These are phyloP conservation scores for Geotrichum fermentans DNA, from an alignment of 1,139 yeast species.

Conservation along the genomic window DNA sequence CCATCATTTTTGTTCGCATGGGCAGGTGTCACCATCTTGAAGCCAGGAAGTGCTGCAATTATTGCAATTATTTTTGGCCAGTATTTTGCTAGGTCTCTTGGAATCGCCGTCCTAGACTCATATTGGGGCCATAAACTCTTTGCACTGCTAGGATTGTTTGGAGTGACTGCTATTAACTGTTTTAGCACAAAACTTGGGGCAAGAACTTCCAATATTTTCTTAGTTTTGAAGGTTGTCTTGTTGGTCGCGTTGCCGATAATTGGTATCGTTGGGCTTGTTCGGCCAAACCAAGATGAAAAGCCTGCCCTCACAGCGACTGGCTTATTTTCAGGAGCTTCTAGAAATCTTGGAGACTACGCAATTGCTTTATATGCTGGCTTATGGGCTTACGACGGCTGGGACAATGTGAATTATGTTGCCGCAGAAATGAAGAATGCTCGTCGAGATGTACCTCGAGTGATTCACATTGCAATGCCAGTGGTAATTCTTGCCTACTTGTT, in stretches of 20 bases:
- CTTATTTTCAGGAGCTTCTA: slow-evolving; percentile 33
- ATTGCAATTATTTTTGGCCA: slow-evolving; percentile 42
- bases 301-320: slow-evolving; percentile 26
- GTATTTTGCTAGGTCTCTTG: slow-evolving; percentile 32
- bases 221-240: slow-evolving; percentile 37
- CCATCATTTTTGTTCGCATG: slow-evolving; percentile 41
- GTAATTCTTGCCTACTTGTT: slow-evolving; percentile 39
- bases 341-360: slow-evolving; percentile 36
- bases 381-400: slow-evolving; percentile 48
- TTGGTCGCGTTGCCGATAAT: slow-evolving; percentile 34
- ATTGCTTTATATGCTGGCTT: slow-evolving; percentile 42
- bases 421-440: slow-evolving; percentile 41
- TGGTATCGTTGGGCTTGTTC: slow-evolving; percentile 34
- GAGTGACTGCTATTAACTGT: slow-evolving; percentile 34
- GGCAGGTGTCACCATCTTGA: slow-evolving; percentile 40
- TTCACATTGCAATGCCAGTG: slow-evolving; percentile 41
- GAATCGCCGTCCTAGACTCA: slow-evolving; percentile 25
- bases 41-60: slow-evolving; percentile 43
- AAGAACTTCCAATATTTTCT: slow-evolving; percentile 36
- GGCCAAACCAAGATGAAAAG: slow-evolving; percentile 28
- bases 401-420: slow-evolving; percentile 41
- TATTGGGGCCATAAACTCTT: slow-evolving; percentile 34
- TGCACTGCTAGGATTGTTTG: slow-evolving; percentile 34
- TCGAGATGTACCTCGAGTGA: slow-evolving; percentile 40
- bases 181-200: slow-evolving; percentile 38